A percentile compares a stretch with the other conserved stretches of the same genome.
Conservation (phyloP, 148 eudicot genomes). For the Nepenthes gracilis region DNA sequence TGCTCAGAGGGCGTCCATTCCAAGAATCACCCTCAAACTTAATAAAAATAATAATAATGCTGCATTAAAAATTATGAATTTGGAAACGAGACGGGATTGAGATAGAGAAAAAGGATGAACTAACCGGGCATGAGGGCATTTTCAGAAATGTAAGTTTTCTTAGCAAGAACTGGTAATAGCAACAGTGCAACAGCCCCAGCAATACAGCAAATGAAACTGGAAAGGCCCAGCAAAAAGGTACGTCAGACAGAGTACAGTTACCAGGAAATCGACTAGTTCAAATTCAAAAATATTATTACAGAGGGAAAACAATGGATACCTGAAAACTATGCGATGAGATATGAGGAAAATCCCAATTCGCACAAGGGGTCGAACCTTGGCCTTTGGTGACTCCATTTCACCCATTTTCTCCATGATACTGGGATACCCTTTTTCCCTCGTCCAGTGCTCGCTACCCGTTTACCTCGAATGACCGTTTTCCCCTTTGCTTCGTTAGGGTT, state of each 20-base stretch:
- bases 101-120: slow-evolving; percentile 5
- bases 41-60: too few species aligned
- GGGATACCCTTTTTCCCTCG: too few species aligned
- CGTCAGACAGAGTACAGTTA: neutral
- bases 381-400: slow-evolving; percentile 16
- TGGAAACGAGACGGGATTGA: neutral
- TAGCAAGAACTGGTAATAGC: slow-evolving; percentile 73
- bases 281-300: neutral
- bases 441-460: too few species aligned
- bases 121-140: slow-evolving; percentile 97
- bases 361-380: slow-evolving; percentile 67
- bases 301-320: slow-evolving; percentile 23
- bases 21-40: too few species aligned
- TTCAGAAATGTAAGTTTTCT: slow-evolving; percentile 81
- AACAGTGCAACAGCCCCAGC: slow-evolving; percentile 79
- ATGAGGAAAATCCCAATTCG: slow-evolving; percentile 60
- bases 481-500: too few species aligned
- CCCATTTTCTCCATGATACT: slow-evolving; percentile 13
- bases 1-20: too few species aligned
- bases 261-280: neutral
- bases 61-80: neutral
- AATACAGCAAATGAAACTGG: slow-evolving; percentile 57
- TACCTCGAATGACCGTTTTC: too few species aligned
- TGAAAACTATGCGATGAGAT: slow-evolving; percentile 55
- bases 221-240: neutral